Percentiles rank a stretch among this genome's conserved stretches.
Conservation (phyloP, 1,284 basidiomycete genomes). For the Salmacisia buchloeana region DNA sequence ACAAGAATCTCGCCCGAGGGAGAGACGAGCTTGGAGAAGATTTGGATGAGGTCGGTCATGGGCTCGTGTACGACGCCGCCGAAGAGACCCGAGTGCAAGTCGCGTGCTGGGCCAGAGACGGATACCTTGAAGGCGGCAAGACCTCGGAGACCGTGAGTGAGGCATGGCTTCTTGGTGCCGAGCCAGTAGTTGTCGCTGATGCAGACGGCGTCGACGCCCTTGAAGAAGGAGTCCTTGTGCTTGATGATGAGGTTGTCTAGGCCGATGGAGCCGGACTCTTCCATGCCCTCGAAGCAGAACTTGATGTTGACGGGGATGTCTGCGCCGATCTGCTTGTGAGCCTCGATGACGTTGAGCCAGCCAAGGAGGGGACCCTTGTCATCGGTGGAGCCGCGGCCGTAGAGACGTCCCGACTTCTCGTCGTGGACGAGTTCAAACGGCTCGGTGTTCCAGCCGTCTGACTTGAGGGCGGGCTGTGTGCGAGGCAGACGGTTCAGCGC, state of each 20-base stretch:
- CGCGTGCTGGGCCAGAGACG: slow-evolving; percentile 76
- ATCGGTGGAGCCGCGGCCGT: slow-evolving; percentile 63
- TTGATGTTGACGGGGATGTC: slow-evolving; percentile 88
- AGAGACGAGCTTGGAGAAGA: slow-evolving; percentile 72
- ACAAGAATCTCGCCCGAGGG: slow-evolving; percentile 77
- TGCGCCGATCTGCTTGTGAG: slow-evolving; percentile 63
- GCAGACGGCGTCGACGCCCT: slow-evolving; percentile 88
- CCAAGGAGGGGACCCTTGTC: slow-evolving; percentile 59
- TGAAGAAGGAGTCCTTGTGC: slow-evolving; percentile 79
- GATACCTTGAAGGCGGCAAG: slow-evolving; percentile 81
- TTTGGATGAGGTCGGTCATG: slow-evolving; percentile 62
- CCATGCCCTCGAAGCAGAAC: slow-evolving; percentile 96
- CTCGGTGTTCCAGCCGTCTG: slow-evolving; percentile 75
- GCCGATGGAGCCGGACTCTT: slow-evolving; percentile 89
- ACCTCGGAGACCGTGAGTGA: slow-evolving; percentile 61
- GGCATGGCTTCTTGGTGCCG: slow-evolving; percentile 51
- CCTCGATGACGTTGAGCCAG: slow-evolving; percentile 91
- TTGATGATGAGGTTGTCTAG: slow-evolving; percentile 80
- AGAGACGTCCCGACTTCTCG: slow-evolving; percentile 65
- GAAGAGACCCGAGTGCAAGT: slow-evolving; percentile 74
- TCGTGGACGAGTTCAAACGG: slow-evolving; percentile 77
- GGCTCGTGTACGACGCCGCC: slow-evolving; percentile 52
- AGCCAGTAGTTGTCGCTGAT: slow-evolving; percentile 57
- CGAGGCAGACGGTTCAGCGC: neutral
- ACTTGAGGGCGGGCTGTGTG: slow-evolving; percentile 56